phyloP scores from a whole-genome alignment of 2,329 filamentous ascomycete species.

The Exophiala sp. region DNA sequence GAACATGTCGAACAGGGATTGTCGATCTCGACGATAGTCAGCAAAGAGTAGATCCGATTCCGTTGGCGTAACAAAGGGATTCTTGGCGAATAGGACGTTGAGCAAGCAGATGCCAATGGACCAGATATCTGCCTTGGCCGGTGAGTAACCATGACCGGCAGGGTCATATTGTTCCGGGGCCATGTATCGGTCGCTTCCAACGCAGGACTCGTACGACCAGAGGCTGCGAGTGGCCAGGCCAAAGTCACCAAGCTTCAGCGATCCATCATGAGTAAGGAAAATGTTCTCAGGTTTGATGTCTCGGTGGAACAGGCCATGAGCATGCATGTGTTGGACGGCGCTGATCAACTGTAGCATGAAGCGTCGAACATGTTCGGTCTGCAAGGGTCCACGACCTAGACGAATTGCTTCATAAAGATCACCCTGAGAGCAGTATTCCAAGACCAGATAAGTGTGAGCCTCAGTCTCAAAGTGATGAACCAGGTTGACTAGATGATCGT shows the following conservation, averaged over 20 bases:
- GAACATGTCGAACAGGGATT: conserved; percentile 96
- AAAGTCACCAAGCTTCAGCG: conserved; percentile 96
- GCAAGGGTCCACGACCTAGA: conserved; percentile 74
- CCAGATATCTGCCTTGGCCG: conserved; percentile 92
- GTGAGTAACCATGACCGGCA: conserved; percentile 78
- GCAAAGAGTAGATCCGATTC: conserved; percentile 87
- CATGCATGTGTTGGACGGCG: conserved; percentile 84
- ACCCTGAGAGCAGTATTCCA: conserved; percentile 92
- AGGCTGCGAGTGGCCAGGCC: conserved; percentile 82
- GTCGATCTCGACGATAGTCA: conserved; percentile 88
- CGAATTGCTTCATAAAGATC: conserved; percentile 98
- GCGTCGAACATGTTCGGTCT: conserved; percentile 92
- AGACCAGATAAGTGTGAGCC: conserved; percentile 80
- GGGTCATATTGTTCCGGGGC: conserved; percentile 97
- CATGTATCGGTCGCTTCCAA: conserved; percentile 98
- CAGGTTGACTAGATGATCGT: conserved; percentile 91
- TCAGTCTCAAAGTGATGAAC: conserved; percentile 87
- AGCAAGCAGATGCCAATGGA: conserved; percentile 93
- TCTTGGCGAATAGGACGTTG: conserved; percentile 93
- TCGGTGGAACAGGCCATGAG: conserved; percentile 85
- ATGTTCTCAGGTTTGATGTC: conserved; percentile 99
- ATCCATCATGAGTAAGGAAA: conserved; percentile 77
- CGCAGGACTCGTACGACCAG: conserved; percentile 87
- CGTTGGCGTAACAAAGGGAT: conserved; percentile 87
- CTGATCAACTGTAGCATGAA: conserved; percentile 95